Conservation (phyloP, 257 asterid species). For the Solanum paucissectum region DNA sequence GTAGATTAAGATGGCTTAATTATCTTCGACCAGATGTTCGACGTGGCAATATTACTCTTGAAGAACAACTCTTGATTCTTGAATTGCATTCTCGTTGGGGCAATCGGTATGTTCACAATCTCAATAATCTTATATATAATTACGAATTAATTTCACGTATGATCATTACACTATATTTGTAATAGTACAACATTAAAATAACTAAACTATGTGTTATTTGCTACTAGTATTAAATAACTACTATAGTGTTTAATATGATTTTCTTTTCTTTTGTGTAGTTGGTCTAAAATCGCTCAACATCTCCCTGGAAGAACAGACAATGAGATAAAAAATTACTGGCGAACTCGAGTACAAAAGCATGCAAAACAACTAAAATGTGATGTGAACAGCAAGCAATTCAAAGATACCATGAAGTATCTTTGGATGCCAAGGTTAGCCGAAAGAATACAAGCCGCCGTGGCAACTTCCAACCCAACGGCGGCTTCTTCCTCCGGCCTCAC, state of each 20-base stretch:
- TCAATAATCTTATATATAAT: not conserved
- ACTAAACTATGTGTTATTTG: not conserved
- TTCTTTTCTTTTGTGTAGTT: slow-evolving; percentile 15
- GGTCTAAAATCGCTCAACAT: slow-evolving; percentile 86
- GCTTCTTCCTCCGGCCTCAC: not conserved
- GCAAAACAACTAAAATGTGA: slow-evolving; percentile 91
- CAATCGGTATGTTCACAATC: slow-evolving; percentile 35
- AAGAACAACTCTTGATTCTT: slow-evolving; percentile 79
- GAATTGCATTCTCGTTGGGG: slow-evolving; percentile 96
- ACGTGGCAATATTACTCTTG: slow-evolving; percentile 80
- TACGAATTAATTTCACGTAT: not conserved
- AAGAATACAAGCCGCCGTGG: slow-evolving; percentile 49
- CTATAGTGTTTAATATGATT: not conserved
- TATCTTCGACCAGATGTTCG: slow-evolving; percentile 86
- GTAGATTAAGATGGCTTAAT: slow-evolving; percentile 67
- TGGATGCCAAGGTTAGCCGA: slow-evolving; percentile 85
- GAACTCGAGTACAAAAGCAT: slow-evolving; percentile 80
- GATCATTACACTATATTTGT: not conserved
- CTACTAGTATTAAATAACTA: not conserved
- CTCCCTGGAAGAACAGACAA: slow-evolving; percentile 73
- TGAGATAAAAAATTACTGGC: slow-evolving; percentile 77
- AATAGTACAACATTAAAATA: not conserved
- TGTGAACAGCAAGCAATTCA: slow-evolving; percentile 85
- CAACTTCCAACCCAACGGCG: not conserved
- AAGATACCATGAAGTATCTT: slow-evolving; percentile 79